These are phyloP conservation scores for Beta macrorhiza DNA, from an alignment of 179 eudicot genomes.

Conservation along the genomic window DNA sequence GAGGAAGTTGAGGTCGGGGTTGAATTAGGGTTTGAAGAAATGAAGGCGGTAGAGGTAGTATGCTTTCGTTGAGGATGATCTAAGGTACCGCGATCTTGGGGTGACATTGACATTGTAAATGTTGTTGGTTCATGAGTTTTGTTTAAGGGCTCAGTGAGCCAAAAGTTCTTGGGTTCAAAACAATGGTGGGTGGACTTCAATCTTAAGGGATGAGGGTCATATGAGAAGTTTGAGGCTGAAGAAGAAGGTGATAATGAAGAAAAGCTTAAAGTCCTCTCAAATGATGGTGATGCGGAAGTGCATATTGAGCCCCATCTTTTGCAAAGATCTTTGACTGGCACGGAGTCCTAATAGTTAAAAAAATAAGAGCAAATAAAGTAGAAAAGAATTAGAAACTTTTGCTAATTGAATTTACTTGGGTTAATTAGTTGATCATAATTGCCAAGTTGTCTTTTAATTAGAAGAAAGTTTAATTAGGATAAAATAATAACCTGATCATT, in stretches of 20 bases:
- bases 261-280: constrained; percentile 47
- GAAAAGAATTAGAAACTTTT: constrained; percentile 25
- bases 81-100: background rate
- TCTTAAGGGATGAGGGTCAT: constrained; percentile 35
- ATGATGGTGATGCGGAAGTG: constrained; percentile 35
- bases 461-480: constrained; percentile 7
- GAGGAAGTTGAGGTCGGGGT: constrained; percentile 51
- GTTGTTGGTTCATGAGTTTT: constrained; percentile 20
- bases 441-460: constrained; percentile 12
- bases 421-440: constrained; percentile 14
- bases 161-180: constrained; percentile 34
- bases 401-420: constrained; percentile 16
- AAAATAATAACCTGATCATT: constrained; percentile 44
- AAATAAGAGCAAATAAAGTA: constrained; percentile 12
- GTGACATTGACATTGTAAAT: constrained; percentile 28
- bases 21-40: constrained; percentile 41
- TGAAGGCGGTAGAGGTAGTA: constrained; percentile 2
- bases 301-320: constrained; percentile 56
- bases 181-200: constrained; percentile 21
- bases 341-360: constrained; percentile 36
- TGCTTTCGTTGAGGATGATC: constrained; percentile 24
- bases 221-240: constrained; percentile 34
- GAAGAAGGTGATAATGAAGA: constrained; percentile 46
- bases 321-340: constrained; percentile 44
- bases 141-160: constrained; percentile 7